Conservation (phyloP, 495 filamentous ascomycete species). For the Aspergillus baeticus region DNA sequence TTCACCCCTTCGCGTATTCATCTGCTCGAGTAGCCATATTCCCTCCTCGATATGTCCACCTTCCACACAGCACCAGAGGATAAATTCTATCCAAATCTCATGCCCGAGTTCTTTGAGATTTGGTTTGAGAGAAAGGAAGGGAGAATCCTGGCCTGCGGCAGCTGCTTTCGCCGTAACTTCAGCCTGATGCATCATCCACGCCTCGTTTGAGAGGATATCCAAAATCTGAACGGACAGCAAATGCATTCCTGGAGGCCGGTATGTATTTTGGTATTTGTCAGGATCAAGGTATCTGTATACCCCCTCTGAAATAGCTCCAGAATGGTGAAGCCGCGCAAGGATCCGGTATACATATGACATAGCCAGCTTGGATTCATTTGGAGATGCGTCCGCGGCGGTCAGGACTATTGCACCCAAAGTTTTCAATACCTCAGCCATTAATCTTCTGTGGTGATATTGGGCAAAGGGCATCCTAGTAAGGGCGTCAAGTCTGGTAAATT, state of each 20-base stretch:
- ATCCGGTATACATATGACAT: conserved; percentile 59
- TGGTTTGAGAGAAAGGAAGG: conserved; percentile 49
- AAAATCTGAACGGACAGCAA: conserved; percentile 58
- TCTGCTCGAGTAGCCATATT: conserved; percentile 43
- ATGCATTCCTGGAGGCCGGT: conserved; percentile 59
- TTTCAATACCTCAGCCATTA: conserved; percentile 36
- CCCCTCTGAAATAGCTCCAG: conserved; percentile 53
- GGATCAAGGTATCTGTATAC: conserved; percentile 50
- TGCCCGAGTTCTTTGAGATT: conserved; percentile 52
- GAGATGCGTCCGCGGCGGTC: conserved; percentile 42
- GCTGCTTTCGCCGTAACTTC: conserved; percentile 42
- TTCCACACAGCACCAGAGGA: conserved; percentile 67
- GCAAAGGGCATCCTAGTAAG: conserved; percentile 27
- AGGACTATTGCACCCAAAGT: conserved; percentile 57
- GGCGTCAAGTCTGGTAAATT: conserved; percentile 19
- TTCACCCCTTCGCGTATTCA: conserved; percentile 28
- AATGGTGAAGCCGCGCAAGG: conserved; percentile 60
- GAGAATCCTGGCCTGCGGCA: conserved; percentile 49
- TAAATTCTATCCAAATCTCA: conserved; percentile 64
- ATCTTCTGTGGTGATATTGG: conserved; percentile 18
- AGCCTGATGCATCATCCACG: conserved; percentile 53
- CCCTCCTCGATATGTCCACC: conserved; percentile 57
- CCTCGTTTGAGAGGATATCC: conserved; percentile 61
- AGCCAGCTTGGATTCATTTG: conserved; percentile 40
- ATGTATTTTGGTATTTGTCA: conserved; percentile 31